A percentile compares a stretch with the other conserved stretches of the same genome.
phyloP scores from a whole-genome alignment of 345 rosid genomes.

The Combretum micranthum region DNA sequence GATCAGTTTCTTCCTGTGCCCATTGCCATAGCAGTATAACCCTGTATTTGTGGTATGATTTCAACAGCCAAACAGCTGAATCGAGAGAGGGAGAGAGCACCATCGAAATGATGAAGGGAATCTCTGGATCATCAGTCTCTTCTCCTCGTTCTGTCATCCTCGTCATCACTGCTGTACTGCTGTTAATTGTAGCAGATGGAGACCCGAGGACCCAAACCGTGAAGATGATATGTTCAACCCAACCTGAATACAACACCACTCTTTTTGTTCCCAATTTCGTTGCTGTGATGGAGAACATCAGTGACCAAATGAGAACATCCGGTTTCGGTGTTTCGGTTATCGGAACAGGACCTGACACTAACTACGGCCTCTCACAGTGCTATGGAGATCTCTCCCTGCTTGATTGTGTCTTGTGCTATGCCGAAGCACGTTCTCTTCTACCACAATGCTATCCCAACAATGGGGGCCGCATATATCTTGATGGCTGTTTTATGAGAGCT shows the following conservation, averaged over 20 bases:
- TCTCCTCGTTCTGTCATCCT: constrained; percentile 3
- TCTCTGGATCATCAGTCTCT: background rate
- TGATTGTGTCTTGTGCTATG: constrained; percentile 86
- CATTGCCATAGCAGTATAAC: no score
- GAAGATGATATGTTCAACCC: constrained; percentile 30
- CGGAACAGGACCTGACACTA: constrained; percentile 65
- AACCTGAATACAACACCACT: constrained; percentile 52
- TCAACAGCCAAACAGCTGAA: no score
- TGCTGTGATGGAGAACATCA: constrained; percentile 72
- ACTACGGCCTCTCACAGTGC: constrained; percentile 83
- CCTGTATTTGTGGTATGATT: no score
- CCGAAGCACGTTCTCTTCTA: constrained; percentile 78
- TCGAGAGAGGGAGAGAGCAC: background rate
- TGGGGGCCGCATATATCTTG: constrained; percentile 75
- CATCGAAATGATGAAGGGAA: constrained; percentile 16
- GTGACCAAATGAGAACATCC: constrained; percentile 42
- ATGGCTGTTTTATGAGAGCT: constrained; percentile 93
- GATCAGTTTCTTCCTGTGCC: no score
- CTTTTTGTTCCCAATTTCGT: constrained; percentile 70
- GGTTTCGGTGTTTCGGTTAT: constrained; percentile 60
- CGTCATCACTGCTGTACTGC: constrained; percentile 10
- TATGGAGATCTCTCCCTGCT: constrained; percentile 72
- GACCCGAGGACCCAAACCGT: constrained; percentile 56
- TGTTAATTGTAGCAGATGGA: constrained; percentile 21
- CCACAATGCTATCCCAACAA: constrained; percentile 84